Evolutionary conservation across 768 basidiomycete species (phyloP).

Genomic region (Leccinum aurantiacum): DNA sequence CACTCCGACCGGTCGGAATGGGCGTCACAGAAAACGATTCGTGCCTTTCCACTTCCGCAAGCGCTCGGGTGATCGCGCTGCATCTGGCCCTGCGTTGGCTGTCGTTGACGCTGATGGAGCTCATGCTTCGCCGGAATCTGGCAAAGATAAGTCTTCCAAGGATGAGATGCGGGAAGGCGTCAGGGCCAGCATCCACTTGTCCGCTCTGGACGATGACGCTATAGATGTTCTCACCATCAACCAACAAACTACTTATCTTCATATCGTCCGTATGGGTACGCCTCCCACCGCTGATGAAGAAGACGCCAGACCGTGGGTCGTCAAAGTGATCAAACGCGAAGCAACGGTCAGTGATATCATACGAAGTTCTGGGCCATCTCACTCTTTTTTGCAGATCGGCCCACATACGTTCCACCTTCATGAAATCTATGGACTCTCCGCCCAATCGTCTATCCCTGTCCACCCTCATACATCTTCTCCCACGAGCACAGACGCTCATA

Average conservation of each 20-base stretch:
- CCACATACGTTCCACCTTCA: conserved; percentile 93
- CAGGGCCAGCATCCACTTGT: conserved; percentile 73
- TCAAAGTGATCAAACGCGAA: conserved; percentile 90
- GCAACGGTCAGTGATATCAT: conserved; percentile 55
- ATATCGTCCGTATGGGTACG: conserved; percentile 70
- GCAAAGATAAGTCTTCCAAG: conserved; percentile 44
- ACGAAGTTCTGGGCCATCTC: conserved; percentile 1
- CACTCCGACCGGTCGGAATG: conserved; percentile 16
- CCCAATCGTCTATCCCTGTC: conserved; percentile 42
- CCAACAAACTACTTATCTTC: conserved; percentile 87
- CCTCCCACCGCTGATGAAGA: conserved; percentile 43
- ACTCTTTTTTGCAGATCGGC: conserved; percentile 63
- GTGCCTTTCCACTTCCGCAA: conserved; percentile 68
- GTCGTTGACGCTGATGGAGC: conserved; percentile 68
- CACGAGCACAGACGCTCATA: conserved; percentile 38
- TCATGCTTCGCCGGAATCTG: conserved; percentile 31
- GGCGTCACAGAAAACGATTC: conserved; percentile 54
- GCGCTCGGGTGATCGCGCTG: conserved; percentile 46
- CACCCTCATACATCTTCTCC: conserved; percentile 41
- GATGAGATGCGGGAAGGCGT: conserved; percentile 64
- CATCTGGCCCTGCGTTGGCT: conserved; percentile 76
- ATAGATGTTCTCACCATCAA: conserved; percentile 67
- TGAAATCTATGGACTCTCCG: conserved; percentile 90
- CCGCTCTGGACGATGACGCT: conserved; percentile 77
- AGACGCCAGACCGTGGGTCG: conserved; percentile 80